A percentile compares a stretch with the other conserved stretches of the same genome.
Conservation (phyloP, 2,329 filamentous ascomycete genomes). For the Ophiostoma sp. region DNA sequence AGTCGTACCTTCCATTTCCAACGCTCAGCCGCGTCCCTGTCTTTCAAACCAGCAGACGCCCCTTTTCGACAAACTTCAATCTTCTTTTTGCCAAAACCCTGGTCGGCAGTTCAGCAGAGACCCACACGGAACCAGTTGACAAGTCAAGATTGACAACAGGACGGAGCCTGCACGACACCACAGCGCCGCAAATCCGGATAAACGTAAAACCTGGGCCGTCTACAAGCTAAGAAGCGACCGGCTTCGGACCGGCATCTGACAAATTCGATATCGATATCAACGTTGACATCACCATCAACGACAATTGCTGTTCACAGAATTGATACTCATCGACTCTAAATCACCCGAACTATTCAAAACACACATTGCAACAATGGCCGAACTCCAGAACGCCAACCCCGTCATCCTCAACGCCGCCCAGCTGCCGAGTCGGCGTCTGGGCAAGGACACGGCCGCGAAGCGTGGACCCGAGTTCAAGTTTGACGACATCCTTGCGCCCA, state of each 20-base stretch:
- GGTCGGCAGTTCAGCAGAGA: background rate
- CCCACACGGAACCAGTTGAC: constrained; percentile 6
- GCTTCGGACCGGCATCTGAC: constrained; percentile 12
- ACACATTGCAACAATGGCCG: constrained; percentile 39
- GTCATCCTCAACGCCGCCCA: constrained; percentile 87
- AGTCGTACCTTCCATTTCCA: background rate
- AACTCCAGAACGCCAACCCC: constrained; percentile 80
- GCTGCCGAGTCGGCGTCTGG: constrained; percentile 74
- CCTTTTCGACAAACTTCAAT: background rate
- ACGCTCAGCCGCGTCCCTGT: background rate
- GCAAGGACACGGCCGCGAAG: constrained; percentile 50
- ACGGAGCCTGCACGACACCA: background rate
- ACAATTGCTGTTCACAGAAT: background rate
- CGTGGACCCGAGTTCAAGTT: constrained; percentile 51
- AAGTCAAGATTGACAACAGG: background rate
- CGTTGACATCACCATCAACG: constrained; percentile 15
- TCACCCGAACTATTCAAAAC: background rate
- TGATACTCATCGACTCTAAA: background rate
- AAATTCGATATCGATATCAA: constrained; percentile 1
- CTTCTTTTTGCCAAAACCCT: background rate
- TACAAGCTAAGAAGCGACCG: background rate
- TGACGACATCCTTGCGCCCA: constrained; percentile 48
- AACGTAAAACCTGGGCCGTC: constrained; percentile 15
- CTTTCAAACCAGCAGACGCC: background rate
- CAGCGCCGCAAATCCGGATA: background rate